phyloP scores from a whole-genome alignment of 768 basidiomycete genomes.

The Suillus alpinus region DNA sequence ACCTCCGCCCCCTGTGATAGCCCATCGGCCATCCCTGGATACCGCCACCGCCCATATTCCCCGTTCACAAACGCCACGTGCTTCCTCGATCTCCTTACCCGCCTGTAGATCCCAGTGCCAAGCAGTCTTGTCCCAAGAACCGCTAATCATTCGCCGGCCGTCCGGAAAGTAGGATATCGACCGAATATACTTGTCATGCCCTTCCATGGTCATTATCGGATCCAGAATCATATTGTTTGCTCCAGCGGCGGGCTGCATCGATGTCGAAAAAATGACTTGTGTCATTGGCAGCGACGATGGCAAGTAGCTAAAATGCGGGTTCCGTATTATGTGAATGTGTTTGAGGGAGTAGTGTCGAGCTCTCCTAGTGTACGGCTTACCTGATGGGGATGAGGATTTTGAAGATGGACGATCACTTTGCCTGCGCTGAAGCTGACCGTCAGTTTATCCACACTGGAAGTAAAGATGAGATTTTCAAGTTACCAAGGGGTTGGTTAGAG shows the following conservation, averaged over 20 bases:
- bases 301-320: not conserved
- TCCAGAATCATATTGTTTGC: too few relatives aligned
- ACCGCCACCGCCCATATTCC: not conserved
- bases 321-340: not conserved
- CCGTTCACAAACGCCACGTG: not conserved
- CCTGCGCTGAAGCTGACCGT: not conserved
- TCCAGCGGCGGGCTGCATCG: not conserved
- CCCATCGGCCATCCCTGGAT: not conserved
- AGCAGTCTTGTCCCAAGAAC: not conserved
- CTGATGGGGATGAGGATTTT: not conserved
- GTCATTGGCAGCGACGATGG: too few relatives aligned
- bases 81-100: not conserved
- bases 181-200: not conserved
- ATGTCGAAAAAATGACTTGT: not conserved
- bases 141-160: not conserved
- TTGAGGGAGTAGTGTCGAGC: not conserved
- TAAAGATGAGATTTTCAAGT: not conserved
- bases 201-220: not conserved
- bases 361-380: not conserved
- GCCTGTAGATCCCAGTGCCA: not conserved
- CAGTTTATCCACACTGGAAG: not conserved
- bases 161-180: not conserved
- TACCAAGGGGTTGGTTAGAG: not conserved
- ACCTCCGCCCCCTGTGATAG: not conserved
- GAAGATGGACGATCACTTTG: not conserved